Conservation (phyloP, 352 stramenopile species). For the Pythium phragmiticola region DNA sequence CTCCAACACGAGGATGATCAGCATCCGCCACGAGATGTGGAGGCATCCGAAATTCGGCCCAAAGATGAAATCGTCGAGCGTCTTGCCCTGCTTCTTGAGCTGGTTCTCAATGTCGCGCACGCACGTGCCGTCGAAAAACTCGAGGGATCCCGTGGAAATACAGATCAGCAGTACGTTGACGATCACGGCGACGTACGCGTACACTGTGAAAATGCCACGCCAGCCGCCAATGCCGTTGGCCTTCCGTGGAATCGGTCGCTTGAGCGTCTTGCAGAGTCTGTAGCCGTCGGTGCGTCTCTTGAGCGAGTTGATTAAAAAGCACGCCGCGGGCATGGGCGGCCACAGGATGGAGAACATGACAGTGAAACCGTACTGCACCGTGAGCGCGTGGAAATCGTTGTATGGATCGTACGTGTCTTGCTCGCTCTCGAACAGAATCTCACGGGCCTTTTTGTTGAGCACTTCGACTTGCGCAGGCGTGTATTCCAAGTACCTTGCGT, state of each 20-base stretch:
- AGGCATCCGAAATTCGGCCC: conserved; percentile 39
- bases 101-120: conserved; percentile 35
- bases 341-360: conserved; percentile 53
- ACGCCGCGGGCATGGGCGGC: conserved; percentile 41
- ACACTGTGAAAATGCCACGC: conserved; percentile 35
- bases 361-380: conserved; percentile 44
- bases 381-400: conserved; percentile 43
- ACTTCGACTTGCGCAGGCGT: conserved; percentile 32
- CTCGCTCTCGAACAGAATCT: conserved; percentile 44
- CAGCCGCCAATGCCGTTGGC: conserved; percentile 42
- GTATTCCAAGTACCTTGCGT: conserved; percentile 34
- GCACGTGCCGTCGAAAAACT: conserved; percentile 37
- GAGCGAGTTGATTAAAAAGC: conserved; percentile 42
- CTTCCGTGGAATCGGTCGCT: conserved; percentile 42
- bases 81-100: conserved; percentile 31
- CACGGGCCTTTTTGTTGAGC: conserved; percentile 35
- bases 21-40: conserved; percentile 33
- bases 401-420: conserved; percentile 49
- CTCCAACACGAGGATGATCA: conserved; percentile 33
- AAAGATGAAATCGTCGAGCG: conserved; percentile 37
- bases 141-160: conserved; percentile 38
- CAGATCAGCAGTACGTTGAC: conserved; percentile 42
- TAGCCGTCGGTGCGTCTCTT: conserved; percentile 44
- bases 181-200: conserved; percentile 38
- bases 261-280: conserved; percentile 38